A percentile compares a stretch with the other conserved stretches of the same genome.
These are phyloP conservation scores for Fragaria ananassa DNA, from an alignment of 306 rosid genomes.

Conservation along the genomic window DNA sequence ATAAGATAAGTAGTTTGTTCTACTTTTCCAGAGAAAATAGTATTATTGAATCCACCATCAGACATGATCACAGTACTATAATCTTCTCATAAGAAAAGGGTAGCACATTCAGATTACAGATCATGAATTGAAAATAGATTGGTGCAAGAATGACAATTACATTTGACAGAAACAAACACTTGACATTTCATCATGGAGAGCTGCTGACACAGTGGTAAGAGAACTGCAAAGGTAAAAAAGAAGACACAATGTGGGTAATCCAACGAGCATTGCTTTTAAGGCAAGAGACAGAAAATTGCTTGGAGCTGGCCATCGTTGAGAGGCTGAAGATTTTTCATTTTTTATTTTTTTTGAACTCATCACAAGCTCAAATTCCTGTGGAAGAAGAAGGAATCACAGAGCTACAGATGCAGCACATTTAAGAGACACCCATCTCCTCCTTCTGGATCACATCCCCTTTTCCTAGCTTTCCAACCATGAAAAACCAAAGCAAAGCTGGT, in stretches of 20 bases:
- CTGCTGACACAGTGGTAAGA: slow-evolving; percentile 21
- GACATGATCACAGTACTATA: background rate
- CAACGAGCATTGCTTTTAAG: slow-evolving; percentile 34
- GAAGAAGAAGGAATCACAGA: slow-evolving; percentile 22
- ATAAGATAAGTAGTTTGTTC: background rate
- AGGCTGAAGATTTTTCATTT: background rate
- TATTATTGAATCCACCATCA: background rate
- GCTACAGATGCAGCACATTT: slow-evolving; percentile 35
- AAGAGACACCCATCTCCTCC: slow-evolving; percentile 46
- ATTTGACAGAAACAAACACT: slow-evolving; percentile 3
- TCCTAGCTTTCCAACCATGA: slow-evolving; percentile 38
- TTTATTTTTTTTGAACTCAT: background rate
- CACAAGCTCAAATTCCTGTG: slow-evolving; percentile 25
- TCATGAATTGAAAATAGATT: background rate
- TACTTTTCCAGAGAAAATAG: background rate
- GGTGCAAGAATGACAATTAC: background rate
- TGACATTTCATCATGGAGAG: slow-evolving; percentile 14
- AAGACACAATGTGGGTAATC: slow-evolving; percentile 21
- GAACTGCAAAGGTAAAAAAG: slow-evolving; percentile 30
- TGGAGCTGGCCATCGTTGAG: slow-evolving; percentile 39
- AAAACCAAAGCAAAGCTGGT: slow-evolving; percentile 23
- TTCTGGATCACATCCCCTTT: slow-evolving; percentile 35
- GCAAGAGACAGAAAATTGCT: slow-evolving; percentile 35
- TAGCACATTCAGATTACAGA: background rate
- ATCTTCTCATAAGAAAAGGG: background rate